phyloP scores from a whole-genome alignment of 139 green algal genomes.

The Chlamydomonas sphaeroides region DNA sequence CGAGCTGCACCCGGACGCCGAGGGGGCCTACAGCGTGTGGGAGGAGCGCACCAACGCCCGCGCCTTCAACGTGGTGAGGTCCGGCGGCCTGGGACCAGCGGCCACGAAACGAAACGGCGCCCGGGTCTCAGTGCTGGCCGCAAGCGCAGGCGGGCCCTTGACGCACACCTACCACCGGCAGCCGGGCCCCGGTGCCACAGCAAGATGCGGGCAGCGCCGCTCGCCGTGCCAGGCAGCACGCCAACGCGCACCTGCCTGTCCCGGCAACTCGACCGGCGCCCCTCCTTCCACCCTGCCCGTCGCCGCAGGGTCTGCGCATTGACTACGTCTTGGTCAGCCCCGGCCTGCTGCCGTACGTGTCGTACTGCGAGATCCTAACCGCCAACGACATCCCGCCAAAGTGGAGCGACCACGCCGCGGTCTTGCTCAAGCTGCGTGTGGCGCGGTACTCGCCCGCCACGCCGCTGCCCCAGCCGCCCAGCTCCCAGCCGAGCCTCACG shows the following conservation, averaged over 20 bases:
- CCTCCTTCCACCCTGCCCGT: background rate
- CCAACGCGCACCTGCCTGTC: too few relatives aligned
- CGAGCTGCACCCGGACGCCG: constrained; percentile 52
- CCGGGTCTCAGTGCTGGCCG: too few relatives aligned
- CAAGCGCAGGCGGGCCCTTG: too few relatives aligned
- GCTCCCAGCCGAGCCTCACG: background rate
- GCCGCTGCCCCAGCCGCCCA: too few relatives aligned
- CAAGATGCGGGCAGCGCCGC: too few relatives aligned
- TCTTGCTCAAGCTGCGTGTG: constrained; percentile 19
- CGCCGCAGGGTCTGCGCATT: constrained; percentile 71
- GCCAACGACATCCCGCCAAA: constrained; percentile 69
- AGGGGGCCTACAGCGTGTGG: constrained; percentile 71
- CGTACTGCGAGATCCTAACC: constrained; percentile 67
- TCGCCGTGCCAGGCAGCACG: too few relatives aligned
- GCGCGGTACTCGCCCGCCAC: too few relatives aligned
- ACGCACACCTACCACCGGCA: too few relatives aligned
- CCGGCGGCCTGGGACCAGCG: too few relatives aligned
- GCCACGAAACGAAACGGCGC: too few relatives aligned
- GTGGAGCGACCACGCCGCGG: constrained; percentile 54
- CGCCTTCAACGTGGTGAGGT: constrained; percentile 70
- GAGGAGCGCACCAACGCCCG: constrained; percentile 73
- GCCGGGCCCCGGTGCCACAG: too few relatives aligned
- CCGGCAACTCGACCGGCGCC: background rate
- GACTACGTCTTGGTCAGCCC: constrained; percentile 72
- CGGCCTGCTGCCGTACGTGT: constrained; percentile 59